phyloP scores from a whole-genome alignment of 2,329 filamentous ascomycete genomes.

The Aspergillus novoparasiticus region DNA sequence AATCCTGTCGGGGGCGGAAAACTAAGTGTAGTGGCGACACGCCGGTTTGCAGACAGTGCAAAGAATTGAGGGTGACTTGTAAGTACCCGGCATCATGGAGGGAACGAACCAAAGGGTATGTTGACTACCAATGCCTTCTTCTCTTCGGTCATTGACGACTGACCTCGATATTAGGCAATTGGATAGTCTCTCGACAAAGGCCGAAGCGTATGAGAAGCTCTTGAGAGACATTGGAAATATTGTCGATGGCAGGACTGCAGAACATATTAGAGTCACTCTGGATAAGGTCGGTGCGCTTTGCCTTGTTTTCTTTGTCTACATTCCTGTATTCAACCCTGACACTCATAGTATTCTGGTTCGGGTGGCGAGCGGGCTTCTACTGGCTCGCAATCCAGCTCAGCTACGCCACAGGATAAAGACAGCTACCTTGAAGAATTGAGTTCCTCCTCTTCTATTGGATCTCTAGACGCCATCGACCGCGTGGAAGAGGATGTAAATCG shows the following conservation, averaged over 20 bases:
- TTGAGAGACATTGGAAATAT: slow-evolving; percentile 38
- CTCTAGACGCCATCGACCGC: slow-evolving; percentile 48
- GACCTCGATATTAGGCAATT: slow-evolving; percentile 31
- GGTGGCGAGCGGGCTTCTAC: slow-evolving; percentile 22
- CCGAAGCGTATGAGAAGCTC: slow-evolving; percentile 42
- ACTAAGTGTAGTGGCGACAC: slow-evolving; percentile 49
- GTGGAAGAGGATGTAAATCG: slow-evolving; percentile 49
- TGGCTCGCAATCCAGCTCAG: slow-evolving; percentile 31
- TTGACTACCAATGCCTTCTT: neutral
- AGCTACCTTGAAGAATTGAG: slow-evolving; percentile 29
- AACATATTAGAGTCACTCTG: slow-evolving; percentile 38
- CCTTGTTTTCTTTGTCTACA: neutral
- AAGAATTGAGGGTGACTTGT: slow-evolving; percentile 40
- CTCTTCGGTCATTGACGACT: slow-evolving; percentile 6
- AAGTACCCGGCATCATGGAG: slow-evolving; percentile 43
- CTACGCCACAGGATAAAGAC: slow-evolving; percentile 32
- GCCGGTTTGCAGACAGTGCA: slow-evolving; percentile 44
- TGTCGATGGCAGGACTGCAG: slow-evolving; percentile 37
- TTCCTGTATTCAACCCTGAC: neutral
- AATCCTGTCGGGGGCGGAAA: slow-evolving; percentile 45
- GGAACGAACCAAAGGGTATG: slow-evolving; percentile 41
- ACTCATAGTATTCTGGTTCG: slow-evolving; percentile 24
- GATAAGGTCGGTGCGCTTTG: slow-evolving; percentile 35
- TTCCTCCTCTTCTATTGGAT: slow-evolving; percentile 42
- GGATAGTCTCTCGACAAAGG: slow-evolving; percentile 35